phyloP scores from a whole-genome alignment of 306 rosid species.

The Rosa chinensis region DNA sequence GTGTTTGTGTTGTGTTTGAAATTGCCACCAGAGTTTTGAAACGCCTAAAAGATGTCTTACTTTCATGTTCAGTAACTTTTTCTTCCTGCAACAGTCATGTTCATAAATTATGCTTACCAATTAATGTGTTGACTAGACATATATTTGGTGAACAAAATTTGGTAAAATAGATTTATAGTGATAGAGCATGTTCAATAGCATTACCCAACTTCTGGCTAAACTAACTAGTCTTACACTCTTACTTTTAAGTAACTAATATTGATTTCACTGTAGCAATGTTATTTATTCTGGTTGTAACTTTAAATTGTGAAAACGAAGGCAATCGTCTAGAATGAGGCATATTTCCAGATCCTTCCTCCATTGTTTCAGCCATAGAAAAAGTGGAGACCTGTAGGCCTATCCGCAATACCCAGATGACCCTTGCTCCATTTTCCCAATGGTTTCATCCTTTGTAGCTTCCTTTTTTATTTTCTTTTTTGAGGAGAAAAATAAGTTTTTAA shows the following conservation, averaged over 20 bases:
- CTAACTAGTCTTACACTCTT: not conserved
- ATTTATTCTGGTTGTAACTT: not conserved
- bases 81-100: not conserved
- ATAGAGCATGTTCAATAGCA: not conserved
- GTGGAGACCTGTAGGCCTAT: too few relatives aligned
- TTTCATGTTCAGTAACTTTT: not conserved
- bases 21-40: not conserved
- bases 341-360: not conserved
- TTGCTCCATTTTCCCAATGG: not conserved
- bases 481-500: too few relatives aligned
- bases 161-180: not conserved
- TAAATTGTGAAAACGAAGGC: not conserved
- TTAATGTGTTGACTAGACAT: not conserved
- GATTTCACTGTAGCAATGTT: not conserved
- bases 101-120: not conserved
- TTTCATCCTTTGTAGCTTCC: not conserved
- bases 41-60: not conserved
- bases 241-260: too few relatives aligned
- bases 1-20: not conserved
- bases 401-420: not conserved
- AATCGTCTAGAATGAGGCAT: not conserved
- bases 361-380: not conserved
- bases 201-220: not conserved
- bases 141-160: too few relatives aligned
- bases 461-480: too few relatives aligned